A percentile compares a stretch with the other conserved stretches of the same genome.
These are phyloP conservation scores for Candida insectalens DNA, from an alignment of 805 yeast genomes.

Conservation along the genomic window DNA sequence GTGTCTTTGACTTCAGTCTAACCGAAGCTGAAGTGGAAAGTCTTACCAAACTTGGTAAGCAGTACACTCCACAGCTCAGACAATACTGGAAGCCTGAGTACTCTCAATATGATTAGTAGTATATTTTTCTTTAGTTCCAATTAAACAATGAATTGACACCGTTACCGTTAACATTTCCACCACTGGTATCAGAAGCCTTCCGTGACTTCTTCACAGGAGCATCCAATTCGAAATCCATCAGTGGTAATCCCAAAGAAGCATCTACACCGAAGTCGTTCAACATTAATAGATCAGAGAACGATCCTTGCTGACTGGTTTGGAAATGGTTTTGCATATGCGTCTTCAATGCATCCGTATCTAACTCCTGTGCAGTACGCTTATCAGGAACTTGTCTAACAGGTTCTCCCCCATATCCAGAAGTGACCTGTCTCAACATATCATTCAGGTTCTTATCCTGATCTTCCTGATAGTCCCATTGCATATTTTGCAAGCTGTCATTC, in stretches of 20 bases:
- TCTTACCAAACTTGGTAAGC: constrained; percentile 17
- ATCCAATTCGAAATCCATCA: constrained; percentile 39
- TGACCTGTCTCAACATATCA: constrained; percentile 5
- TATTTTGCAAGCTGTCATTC: constrained; percentile 7
- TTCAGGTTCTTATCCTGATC: constrained; percentile 11
- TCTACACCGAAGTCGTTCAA: constrained; percentile 63
- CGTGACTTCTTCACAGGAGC: constrained; percentile 4
- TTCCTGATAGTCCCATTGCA: not conserved
- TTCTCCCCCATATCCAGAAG: too few species aligned
- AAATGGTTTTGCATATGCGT: not conserved
- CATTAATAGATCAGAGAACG: constrained; percentile 23
- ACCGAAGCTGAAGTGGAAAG: constrained; percentile 19
- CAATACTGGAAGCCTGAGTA: constrained; percentile 24
- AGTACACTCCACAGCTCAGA: constrained; percentile 17
- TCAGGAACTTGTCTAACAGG: not conserved
- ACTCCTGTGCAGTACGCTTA: not conserved
- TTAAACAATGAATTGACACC: not conserved
- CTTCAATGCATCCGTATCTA: not conserved
- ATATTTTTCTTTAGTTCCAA: constrained; percentile 1
- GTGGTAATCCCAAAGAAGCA: constrained; percentile 68
- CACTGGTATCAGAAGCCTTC: not conserved
- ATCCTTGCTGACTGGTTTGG: constrained; percentile 1
- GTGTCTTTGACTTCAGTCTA: constrained; percentile 26
- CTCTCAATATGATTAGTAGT: constrained; percentile 13
- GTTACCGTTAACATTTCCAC: not conserved